Conservation (phyloP, 495 filamentous ascomycete genomes). For the Polyplosphaeria fusca region DNA sequence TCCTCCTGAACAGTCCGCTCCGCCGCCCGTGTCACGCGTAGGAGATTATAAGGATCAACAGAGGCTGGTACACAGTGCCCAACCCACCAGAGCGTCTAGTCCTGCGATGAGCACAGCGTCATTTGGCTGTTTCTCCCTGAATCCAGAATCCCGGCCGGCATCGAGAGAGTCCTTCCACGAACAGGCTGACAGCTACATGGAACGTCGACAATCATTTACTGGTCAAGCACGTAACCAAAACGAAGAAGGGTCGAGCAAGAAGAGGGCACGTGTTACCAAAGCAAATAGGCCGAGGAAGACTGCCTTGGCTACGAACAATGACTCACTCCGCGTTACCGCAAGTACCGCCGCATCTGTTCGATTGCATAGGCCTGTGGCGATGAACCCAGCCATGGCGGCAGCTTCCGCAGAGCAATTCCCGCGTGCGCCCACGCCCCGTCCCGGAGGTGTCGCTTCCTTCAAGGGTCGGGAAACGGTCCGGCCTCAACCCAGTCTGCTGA, state of each 20-base stretch:
- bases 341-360: conserved; percentile 84
- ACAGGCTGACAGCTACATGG: conserved; percentile 14
- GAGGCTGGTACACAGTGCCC: conserved; percentile 28
- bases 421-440: conserved; percentile 72
- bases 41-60: conserved; percentile 9
- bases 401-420: conserved; percentile 69
- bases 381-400: conserved; percentile 50
- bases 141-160: conserved; percentile 42
- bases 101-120: conserved; percentile 43
- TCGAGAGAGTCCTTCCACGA: conserved; percentile 45
- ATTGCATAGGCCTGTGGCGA: conserved; percentile 71
- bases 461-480: conserved; percentile 28
- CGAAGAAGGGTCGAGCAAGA: conserved; percentile 52
- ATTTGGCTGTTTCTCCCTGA: conserved; percentile 26
- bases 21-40: no score
- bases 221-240: not conserved
- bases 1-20: conserved; percentile 21
- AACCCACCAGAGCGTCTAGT: conserved; percentile 41
- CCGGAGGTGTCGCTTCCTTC: conserved; percentile 17
- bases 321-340: conserved; percentile 81
- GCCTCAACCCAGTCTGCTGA: conserved; percentile 26
- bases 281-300: conserved; percentile 65
- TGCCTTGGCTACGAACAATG: conserved; percentile 65
- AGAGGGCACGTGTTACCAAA: conserved; percentile 69
- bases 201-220: not conserved